Base-by-base conservation (phyloP, 2,329 filamentous ascomycete species). In the Stagonosporopsis rhizophila region DNA sequence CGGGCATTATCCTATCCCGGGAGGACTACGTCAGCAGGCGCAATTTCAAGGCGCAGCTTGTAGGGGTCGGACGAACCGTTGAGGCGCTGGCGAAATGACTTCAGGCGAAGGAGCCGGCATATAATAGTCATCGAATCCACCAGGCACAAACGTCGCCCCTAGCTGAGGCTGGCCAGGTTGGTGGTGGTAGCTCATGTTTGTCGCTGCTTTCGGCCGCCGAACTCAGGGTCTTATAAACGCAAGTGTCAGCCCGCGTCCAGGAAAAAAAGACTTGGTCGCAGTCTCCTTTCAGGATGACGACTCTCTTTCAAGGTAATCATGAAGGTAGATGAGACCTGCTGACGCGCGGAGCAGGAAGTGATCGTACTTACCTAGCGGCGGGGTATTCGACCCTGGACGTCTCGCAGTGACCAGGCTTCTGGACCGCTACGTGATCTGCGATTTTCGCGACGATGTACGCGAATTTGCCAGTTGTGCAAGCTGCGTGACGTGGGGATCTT, bases 1-100 rank as follows among this genome's bases (percentile, higher is more conserved):
- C 92, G 75, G 92, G 91, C 87, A 94, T 96, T 72, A 96, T 87
- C 81, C 92, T 96, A 77, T 73, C 54, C 53, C 58, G 51, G 52
- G 34, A 50, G 38, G 37, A 54, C 52, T 64, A 68, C 61, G 69
- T 73, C 70, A 73, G 72, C 71, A 66, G 49, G 53, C 60, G 61
- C 62, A 69, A 68, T 66, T 60, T 62, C 57, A 61, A 38, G 49
- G 59, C 51, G 58, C 52, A 56, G 53, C 54, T 52, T 56, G 50
- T 53, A 59, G 56, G 64, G 58, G 62, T 56, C 58, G 60, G 58
- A 74, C 81, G 67, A 78, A 89, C 87, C 88, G 84, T 79, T 90
- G 87, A 61, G 88, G 88, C 68, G 86, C 83, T 52, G 88, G 88
- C 69, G 88, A 88, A 63, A 89, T 83, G 69, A 90, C 79, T 75